A percentile compares a stretch with the other conserved stretches of the same genome.
phyloP scores from a whole-genome alignment of 805 yeast species.

The Barnettozyma siamensis region DNA sequence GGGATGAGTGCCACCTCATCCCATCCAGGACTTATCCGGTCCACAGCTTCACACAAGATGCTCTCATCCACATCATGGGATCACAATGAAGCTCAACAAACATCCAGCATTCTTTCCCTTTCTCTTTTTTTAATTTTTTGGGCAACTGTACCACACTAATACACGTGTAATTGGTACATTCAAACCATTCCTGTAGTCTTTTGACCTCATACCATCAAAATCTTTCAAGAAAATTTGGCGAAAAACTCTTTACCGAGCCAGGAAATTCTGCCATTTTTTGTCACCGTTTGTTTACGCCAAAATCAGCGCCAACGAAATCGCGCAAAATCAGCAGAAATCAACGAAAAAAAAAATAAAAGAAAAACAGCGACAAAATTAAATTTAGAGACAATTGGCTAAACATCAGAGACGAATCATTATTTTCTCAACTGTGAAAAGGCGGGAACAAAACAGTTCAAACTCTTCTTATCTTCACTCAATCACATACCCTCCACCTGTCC shows the following conservation, averaged over 20 bases:
- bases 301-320: not conserved
- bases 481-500: not conserved
- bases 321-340: not conserved
- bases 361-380: not conserved
- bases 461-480: not conserved
- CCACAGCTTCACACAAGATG: too few relatives aligned
- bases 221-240: too few relatives aligned
- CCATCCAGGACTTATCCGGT: too few relatives aligned
- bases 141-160: not conserved
- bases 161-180: not conserved
- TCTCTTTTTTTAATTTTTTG: conserved; percentile 1
- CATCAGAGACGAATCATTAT: too few relatives aligned
- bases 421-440: too few relatives aligned
- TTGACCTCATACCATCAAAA: too few relatives aligned
- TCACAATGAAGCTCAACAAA: not conserved
- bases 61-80: too few relatives aligned
- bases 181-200: not conserved
- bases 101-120: conserved; percentile 1
- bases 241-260: not conserved
- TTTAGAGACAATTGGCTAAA: too few relatives aligned
- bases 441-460: too few relatives aligned
- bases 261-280: not conserved
- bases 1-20: too few relatives aligned
- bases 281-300: not conserved
- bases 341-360: not conserved